A percentile compares a stretch with the other conserved stretches of the same genome.
Evolutionary conservation across 257 asterid species (phyloP).

Genomic region (Nicotiana sylvestris): DNA sequence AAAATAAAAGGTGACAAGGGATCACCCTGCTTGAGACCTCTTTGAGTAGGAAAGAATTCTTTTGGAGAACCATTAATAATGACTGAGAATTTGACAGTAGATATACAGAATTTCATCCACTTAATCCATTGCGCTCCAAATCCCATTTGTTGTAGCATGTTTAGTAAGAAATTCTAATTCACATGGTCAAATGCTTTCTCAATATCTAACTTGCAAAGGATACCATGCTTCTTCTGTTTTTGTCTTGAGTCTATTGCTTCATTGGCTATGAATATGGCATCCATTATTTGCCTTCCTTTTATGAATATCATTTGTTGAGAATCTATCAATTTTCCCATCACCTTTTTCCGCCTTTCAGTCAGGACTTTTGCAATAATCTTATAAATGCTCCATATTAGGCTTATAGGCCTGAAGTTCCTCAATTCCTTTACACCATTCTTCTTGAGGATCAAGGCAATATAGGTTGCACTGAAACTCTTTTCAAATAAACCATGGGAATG

Average conservation of each 20-base stretch:
- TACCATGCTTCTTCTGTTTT: not conserved
- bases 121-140: not conserved
- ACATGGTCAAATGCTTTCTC: not conserved
- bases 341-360: too few relatives aligned
- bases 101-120: not conserved
- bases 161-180: not conserved
- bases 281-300: not conserved
- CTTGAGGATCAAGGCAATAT: too few relatives aligned
- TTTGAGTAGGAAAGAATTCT: not conserved
- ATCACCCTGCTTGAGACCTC: not conserved
- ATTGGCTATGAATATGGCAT: not conserved
- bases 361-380: too few relatives aligned
- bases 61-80: not conserved
- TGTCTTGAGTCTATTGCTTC: not conserved
- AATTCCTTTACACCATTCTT: too few relatives aligned
- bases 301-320: too few relatives aligned
- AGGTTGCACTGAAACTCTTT: too few relatives aligned
- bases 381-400: too few relatives aligned
- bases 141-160: not conserved
- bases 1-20: not conserved
- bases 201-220: not conserved
- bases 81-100: not conserved
- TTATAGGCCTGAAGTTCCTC: too few relatives aligned
- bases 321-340: too few relatives aligned
- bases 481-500: too few relatives aligned